Evolutionary conservation across 2,329 filamentous ascomycete genomes (phyloP).

Genomic region (Colletotrichum echinochloae): DNA sequence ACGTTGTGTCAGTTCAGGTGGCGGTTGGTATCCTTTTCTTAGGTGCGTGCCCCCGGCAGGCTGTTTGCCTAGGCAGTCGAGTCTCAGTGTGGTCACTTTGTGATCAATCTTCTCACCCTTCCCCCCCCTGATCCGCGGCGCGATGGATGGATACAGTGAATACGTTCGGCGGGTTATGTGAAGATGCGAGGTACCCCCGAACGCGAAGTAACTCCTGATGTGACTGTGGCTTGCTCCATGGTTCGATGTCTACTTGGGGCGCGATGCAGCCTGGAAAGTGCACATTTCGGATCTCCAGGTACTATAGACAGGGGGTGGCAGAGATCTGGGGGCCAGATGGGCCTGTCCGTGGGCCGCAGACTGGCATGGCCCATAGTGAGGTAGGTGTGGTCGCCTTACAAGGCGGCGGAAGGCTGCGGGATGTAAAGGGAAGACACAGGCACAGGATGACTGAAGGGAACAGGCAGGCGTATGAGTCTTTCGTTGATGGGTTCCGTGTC

Average conservation of each 20-base stretch:
- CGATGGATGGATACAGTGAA: neutral
- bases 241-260: conserved; percentile 1
- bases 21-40: neutral
- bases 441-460: neutral
- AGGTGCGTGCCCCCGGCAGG: neutral
- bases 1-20: neutral
- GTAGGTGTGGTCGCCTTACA: conserved; percentile 20
- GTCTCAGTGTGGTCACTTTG: neutral
- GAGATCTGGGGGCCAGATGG: conserved; percentile 26
- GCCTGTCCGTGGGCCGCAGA: neutral
- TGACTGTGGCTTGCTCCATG: conserved; percentile 19
- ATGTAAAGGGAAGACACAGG: neutral
- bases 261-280: neutral
- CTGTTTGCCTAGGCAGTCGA: neutral
- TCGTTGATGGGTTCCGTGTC: neutral
- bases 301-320: no score
- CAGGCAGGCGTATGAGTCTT: neutral
- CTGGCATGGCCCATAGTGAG: neutral
- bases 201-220: conserved; percentile 5
- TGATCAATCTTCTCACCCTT: neutral
- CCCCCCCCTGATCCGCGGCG: neutral
- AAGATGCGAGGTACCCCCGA: conserved; percentile 25
- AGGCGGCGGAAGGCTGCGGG: conserved; percentile 7
- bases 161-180: neutral
- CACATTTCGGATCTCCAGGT: conserved; percentile 16